Evolutionary conservation across 2,329 filamentous ascomycete species (phyloP).

Genomic region (Fusarium austroafricanum): DNA sequence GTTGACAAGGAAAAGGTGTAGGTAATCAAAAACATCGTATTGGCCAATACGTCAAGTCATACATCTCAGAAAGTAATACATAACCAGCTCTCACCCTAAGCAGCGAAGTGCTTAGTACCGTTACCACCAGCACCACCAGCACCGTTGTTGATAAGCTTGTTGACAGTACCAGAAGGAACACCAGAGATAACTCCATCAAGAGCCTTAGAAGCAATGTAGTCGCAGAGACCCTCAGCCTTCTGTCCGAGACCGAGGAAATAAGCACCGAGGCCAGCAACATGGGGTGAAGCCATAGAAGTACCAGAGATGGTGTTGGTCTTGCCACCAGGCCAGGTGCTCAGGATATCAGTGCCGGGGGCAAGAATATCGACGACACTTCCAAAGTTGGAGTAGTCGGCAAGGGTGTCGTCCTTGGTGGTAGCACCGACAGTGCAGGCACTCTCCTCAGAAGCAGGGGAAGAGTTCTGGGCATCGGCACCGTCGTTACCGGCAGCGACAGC

Average conservation of each 20-base stretch:
- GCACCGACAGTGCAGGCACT: constrained; percentile 66
- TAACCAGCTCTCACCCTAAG: background rate
- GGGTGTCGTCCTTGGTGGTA: constrained; percentile 53
- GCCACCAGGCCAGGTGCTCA: constrained; percentile 61
- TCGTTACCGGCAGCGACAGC: constrained; percentile 68
- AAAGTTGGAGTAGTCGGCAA: constrained; percentile 65
- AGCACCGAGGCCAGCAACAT: constrained; percentile 56
- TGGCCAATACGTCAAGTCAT: constrained; percentile 21
- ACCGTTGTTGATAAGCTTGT: constrained; percentile 41
- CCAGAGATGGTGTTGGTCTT: constrained; percentile 56
- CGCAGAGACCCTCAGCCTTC: constrained; percentile 37
- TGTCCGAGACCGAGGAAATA: constrained; percentile 55
- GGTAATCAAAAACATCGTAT: background rate
- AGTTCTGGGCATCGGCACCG: constrained; percentile 55
- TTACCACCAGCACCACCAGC: constrained; percentile 1
- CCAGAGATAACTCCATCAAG: constrained; percentile 23
- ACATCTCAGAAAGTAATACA: constrained; percentile 16
- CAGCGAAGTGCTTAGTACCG: background rate
- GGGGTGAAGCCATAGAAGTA: constrained; percentile 59
- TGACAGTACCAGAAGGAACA: constrained; percentile 26
- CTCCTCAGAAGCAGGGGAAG: constrained; percentile 61
- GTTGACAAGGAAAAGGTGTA: background rate
- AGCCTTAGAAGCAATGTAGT: constrained; percentile 35
- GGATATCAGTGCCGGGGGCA: constrained; percentile 60
- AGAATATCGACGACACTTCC: constrained; percentile 63